A percentile compares a stretch with the other conserved stretches of the same genome.
Evolutionary conservation across 2,329 filamentous ascomycete genomes (phyloP).

Genomic region (Fusarium armeniacum): DNA sequence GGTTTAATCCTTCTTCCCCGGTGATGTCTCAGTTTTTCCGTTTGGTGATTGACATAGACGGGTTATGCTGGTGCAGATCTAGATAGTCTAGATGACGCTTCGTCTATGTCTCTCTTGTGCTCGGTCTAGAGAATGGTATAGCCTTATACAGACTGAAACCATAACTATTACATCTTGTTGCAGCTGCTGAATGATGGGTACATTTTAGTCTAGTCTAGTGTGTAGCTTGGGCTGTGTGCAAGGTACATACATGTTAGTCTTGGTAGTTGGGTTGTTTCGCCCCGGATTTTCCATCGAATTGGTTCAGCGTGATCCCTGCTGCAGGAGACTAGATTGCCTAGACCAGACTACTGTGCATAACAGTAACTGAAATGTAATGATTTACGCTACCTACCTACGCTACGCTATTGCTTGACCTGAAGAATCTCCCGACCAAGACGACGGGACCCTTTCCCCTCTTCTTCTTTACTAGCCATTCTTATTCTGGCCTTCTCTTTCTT

Average conservation of each 20-base stretch:
- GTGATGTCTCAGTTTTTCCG: neutral
- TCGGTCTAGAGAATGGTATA: slow-evolving; percentile 42
- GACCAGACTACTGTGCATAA: neutral
- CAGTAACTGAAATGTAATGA: slow-evolving; percentile 13
- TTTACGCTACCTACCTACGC: slow-evolving; percentile 7
- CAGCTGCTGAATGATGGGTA: neutral
- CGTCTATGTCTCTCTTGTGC: slow-evolving; percentile 8
- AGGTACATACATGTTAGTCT: slow-evolving; percentile 2
- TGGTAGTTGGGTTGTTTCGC: slow-evolving; percentile 12
- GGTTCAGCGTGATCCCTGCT: slow-evolving; percentile 50
- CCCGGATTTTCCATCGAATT: slow-evolving; percentile 52
- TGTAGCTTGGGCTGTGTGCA: slow-evolving; percentile 4
- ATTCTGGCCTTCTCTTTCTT: slow-evolving; percentile 1
- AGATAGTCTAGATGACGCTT: neutral
- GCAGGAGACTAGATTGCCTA: slow-evolving; percentile 22
- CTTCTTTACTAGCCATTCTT: slow-evolving; percentile 8
- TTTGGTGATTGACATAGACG: neutral
- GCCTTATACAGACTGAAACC: slow-evolving; percentile 3
- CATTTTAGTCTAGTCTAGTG: neutral
- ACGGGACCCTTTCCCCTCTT: slow-evolving; percentile 30
- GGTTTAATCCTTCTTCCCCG: slow-evolving; percentile 2
- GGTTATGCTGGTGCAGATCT: neutral
- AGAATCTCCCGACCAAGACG: slow-evolving; percentile 8
- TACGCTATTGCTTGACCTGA: slow-evolving; percentile 12
- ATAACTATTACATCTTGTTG: neutral